These are phyloP conservation scores for Aspergillus transmontanensis DNA, from an alignment of 2,329 filamentous ascomycete genomes.

Conservation along the genomic window DNA sequence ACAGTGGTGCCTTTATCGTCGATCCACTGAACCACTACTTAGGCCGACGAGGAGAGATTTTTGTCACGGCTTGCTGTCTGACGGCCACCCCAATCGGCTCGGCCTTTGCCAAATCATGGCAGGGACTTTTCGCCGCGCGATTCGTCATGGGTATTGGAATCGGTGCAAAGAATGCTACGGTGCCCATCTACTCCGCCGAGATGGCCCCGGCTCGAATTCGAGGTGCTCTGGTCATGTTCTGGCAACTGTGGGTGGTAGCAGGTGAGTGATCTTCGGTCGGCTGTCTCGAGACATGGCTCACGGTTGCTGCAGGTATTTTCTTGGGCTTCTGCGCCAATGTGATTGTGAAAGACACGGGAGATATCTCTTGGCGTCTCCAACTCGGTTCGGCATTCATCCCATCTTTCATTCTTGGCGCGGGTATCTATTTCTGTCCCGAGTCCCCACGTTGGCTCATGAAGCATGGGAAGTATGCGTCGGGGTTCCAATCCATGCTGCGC, in stretches of 20 bases:
- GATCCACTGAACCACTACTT: conserved; percentile 63
- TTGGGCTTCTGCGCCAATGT: conserved; percentile 67
- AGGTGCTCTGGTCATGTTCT: conserved; percentile 58
- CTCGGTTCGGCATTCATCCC: conserved; percentile 66
- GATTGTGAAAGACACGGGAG: conserved; percentile 59
- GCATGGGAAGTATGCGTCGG: conserved; percentile 16
- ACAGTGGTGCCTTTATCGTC: conserved; percentile 62
- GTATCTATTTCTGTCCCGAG: conserved; percentile 31
- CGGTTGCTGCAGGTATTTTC: conserved; percentile 52
- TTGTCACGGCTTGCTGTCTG: conserved; percentile 62
- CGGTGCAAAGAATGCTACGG: conserved; percentile 59
- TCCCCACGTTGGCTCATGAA: conserved; percentile 33
- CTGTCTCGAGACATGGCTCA: background rate
- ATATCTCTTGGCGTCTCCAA: conserved; percentile 64
- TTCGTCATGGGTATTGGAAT: conserved; percentile 63
- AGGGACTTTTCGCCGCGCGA: conserved; percentile 56
- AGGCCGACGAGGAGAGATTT: conserved; percentile 65
- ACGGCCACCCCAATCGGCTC: conserved; percentile 69
- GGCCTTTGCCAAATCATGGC: conserved; percentile 61
- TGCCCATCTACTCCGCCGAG: conserved; percentile 57
- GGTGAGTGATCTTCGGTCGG: conserved; percentile 1
- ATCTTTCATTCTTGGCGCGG: conserved; percentile 55
- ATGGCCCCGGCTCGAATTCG: conserved; percentile 56
- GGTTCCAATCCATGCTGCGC: conserved; percentile 20
- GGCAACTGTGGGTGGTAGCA: conserved; percentile 45